Evolutionary conservation across 805 yeast species (phyloP).

Genomic region (Wickerhamiella azyma): DNA sequence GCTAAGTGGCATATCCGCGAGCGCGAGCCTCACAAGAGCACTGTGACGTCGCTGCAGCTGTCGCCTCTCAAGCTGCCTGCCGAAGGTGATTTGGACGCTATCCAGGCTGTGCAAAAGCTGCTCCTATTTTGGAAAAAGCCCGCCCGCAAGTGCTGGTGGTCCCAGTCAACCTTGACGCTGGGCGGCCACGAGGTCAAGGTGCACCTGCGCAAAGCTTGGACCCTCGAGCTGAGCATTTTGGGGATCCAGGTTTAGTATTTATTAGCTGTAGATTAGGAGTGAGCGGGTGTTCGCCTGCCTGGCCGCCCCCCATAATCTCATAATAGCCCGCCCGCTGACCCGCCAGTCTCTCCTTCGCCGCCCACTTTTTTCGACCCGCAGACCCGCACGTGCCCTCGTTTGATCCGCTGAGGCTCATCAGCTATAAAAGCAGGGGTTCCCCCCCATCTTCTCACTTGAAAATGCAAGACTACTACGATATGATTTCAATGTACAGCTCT

Average conservation of each 20-base stretch:
- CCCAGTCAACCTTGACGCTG: constrained; percentile 25
- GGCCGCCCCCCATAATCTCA: too few species aligned
- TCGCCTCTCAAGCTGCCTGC: constrained; percentile 31
- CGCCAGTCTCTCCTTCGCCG: too few species aligned
- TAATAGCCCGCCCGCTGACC: too few species aligned
- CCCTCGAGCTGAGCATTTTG: constrained; percentile 77
- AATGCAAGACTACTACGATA: too few species aligned
- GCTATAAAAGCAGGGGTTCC: too few species aligned
- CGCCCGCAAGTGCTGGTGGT: constrained; percentile 99
- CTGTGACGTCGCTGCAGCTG: constrained; percentile 69
- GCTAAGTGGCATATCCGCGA: constrained; percentile 82
- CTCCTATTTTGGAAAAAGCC: constrained; percentile 94
- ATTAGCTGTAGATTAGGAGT: neutral
- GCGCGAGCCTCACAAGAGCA: constrained; percentile 77
- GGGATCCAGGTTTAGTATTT: constrained; percentile 37
- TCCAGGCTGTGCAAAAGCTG: constrained; percentile 40
- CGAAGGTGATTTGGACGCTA: constrained; percentile 12
- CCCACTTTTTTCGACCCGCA: too few species aligned
- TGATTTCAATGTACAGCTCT: too few species aligned
- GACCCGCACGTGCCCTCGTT: too few species aligned
- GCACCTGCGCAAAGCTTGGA: constrained; percentile 93
- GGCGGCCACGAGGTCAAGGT: constrained; percentile 38
- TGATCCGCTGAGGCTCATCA: too few species aligned
- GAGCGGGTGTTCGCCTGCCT: too few species aligned
- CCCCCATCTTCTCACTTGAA: too few species aligned